Evolutionary conservation across 345 rosid genomes (phyloP).

Genomic region (Lumnitzera racemosa): DNA sequence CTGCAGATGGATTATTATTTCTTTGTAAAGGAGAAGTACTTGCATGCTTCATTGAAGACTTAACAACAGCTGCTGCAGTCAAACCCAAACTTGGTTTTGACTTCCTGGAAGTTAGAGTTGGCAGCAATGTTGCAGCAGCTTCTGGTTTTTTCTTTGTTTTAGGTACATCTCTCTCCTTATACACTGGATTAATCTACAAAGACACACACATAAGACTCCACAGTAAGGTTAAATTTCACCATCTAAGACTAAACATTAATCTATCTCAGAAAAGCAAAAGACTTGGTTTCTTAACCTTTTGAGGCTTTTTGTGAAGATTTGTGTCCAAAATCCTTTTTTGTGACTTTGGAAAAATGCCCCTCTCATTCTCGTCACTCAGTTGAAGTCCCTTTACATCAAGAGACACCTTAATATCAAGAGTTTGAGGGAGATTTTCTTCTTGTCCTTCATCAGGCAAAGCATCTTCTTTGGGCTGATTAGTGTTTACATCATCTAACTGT

Average conservation of each 20-base stretch:
- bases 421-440: slow-evolving; percentile 12
- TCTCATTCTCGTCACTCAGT: slow-evolving; percentile 24
- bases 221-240: too few species aligned
- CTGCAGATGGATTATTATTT: slow-evolving; percentile 24
- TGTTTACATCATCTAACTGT: slow-evolving; percentile 6
- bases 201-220: slow-evolving; percentile 1
- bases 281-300: slow-evolving; percentile 31
- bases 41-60: slow-evolving; percentile 31
- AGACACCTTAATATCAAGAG: slow-evolving; percentile 1
- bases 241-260: too few species aligned
- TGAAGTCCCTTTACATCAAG: slow-evolving; percentile 19
- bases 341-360: slow-evolving; percentile 12
- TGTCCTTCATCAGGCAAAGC: slow-evolving; percentile 20
- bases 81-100: slow-evolving; percentile 39
- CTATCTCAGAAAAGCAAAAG: not conserved
- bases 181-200: slow-evolving; percentile 32
- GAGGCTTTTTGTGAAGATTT: slow-evolving; percentile 31
- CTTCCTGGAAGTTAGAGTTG: slow-evolving; percentile 3
- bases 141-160: slow-evolving; percentile 25
- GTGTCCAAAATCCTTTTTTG: slow-evolving; percentile 22
- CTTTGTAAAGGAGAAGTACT: slow-evolving; percentile 22
- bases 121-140: slow-evolving; percentile 3
- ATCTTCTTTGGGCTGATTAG: slow-evolving; percentile 26
- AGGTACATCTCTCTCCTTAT: slow-evolving; percentile 20
- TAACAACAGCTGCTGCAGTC: slow-evolving; percentile 25